Percentiles rank a stretch among this genome's conserved stretches.
These are phyloP conservation scores for Rhizopus microsporus DNA, from an alignment of 371 early-diverging fungal species.

Conservation along the genomic window DNA sequence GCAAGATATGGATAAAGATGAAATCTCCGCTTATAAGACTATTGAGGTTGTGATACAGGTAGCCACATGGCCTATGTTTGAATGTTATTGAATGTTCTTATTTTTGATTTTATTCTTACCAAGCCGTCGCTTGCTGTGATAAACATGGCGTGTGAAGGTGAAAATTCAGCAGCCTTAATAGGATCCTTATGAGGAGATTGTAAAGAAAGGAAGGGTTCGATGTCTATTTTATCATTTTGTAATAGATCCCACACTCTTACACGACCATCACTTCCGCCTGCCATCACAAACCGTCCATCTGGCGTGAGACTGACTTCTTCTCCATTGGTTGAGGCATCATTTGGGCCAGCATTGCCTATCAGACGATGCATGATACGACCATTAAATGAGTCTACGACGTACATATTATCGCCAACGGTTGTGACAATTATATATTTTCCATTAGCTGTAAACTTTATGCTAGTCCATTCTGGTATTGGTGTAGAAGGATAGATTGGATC, in stretches of 20 bases:
- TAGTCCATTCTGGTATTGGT: slow-evolving; percentile 56
- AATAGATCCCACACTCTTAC: slow-evolving; percentile 69
- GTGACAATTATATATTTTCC: slow-evolving; percentile 74
- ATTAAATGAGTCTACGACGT: slow-evolving; percentile 73
- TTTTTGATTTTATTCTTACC: not conserved
- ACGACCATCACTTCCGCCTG: slow-evolving; percentile 70
- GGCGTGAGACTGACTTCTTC: slow-evolving; percentile 73
- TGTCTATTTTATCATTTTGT: slow-evolving; percentile 29
- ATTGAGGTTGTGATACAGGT: slow-evolving; percentile 39
- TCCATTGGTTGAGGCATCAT: slow-evolving; percentile 37
- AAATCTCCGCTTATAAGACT: slow-evolving; percentile 1
- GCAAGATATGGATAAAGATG: not conserved
- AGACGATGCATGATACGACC: slow-evolving; percentile 52
- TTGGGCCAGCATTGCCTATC: slow-evolving; percentile 48
- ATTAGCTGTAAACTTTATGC: slow-evolving; percentile 72
- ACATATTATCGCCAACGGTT: slow-evolving; percentile 65
- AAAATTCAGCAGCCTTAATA: slow-evolving; percentile 62
- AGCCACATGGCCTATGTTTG: slow-evolving; percentile 21
- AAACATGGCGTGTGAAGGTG: slow-evolving; percentile 71
- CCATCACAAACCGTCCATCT: slow-evolving; percentile 72
- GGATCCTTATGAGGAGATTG: slow-evolving; percentile 39
- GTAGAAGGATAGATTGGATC: slow-evolving; percentile 27
- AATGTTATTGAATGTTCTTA: slow-evolving; percentile 10
- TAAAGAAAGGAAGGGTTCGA: slow-evolving; percentile 19
- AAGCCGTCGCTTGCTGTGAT: slow-evolving; percentile 42